A percentile compares a stretch with the other conserved stretches of the same genome.
These are phyloP conservation scores for Tagetes erecta DNA, from an alignment of 129 eudicot genomes.

Conservation along the genomic window DNA sequence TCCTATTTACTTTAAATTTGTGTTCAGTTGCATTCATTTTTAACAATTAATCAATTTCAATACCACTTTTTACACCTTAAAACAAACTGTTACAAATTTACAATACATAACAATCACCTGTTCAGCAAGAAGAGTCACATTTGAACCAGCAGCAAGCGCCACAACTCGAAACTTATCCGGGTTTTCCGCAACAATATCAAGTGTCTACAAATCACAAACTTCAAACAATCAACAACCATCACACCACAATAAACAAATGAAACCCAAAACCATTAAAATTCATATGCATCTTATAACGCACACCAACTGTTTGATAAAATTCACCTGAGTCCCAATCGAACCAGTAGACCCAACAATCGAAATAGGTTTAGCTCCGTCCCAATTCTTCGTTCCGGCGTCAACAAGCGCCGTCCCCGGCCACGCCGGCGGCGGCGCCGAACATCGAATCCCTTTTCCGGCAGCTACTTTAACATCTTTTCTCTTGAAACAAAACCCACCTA, in stretches of 20 bases:
- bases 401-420: conserved; percentile 74
- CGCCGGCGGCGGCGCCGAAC: conserved; percentile 90
- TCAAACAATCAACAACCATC: not conserved
- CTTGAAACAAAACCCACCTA: conserved; percentile 59
- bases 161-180: conserved; percentile 93
- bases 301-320: conserved; percentile 21
- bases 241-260: not conserved
- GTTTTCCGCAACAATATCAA: conserved; percentile 96
- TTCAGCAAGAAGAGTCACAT: conserved; percentile 97
- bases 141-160: conserved; percentile 99
- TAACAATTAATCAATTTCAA: not conserved
- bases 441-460: conserved; percentile 53
- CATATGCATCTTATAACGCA: not conserved
- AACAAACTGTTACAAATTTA: not conserved
- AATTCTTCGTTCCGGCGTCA: conserved; percentile 57
- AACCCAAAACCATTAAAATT: not conserved
- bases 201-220: conserved; percentile 54
- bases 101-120: conserved; percentile 52
- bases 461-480: conserved; percentile 45
- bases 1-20: not conserved
- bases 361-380: conserved; percentile 96
- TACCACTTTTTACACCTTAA: not conserved
- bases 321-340: conserved; percentile 93
- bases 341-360: conserved; percentile 92
- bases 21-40: not conserved